A percentile compares a stretch with the other conserved stretches of the same genome.
Conservation (phyloP, 441 rosid species). For the Eruca vesicaria region DNA sequence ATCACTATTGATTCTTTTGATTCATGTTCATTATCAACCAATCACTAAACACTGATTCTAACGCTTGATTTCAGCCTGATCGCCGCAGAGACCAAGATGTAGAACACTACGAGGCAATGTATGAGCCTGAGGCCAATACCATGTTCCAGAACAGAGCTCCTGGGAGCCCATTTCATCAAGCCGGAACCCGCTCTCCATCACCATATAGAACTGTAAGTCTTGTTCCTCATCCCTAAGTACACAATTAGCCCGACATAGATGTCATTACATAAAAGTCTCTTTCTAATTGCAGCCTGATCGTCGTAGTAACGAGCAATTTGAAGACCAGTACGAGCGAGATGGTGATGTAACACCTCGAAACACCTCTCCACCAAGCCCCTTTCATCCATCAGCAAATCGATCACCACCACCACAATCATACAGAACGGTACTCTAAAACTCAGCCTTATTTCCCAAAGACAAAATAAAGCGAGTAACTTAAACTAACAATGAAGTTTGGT, state of each 20-base stretch:
- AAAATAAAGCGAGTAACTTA: not conserved
- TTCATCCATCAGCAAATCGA: conserved; percentile 21
- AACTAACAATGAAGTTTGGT: not conserved
- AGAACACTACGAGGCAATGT: conserved; percentile 25
- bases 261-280: conserved; percentile 1
- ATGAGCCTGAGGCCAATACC: conserved; percentile 17
- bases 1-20: not conserved
- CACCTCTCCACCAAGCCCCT: conserved; percentile 32
- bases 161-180: conserved; percentile 15
- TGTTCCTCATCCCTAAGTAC: conserved; percentile 3
- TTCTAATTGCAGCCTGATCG: conserved; percentile 5
- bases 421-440: conserved; percentile 9
- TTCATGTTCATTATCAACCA: not conserved
- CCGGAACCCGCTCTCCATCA: conserved; percentile 14
- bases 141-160: conserved; percentile 16
- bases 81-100: not conserved
- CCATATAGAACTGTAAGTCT: conserved; percentile 16
- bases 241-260: conserved; percentile 6
- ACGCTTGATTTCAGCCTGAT: conserved; percentile 19
- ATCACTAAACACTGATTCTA: conserved; percentile 7
- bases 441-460: not conserved
- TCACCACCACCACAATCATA: conserved; percentile 22
- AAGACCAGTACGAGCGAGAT: conserved; percentile 6
- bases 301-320: conserved; percentile 4
- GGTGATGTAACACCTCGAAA: conserved; percentile 22